phyloP scores from a whole-genome alignment of 768 basidiomycete species.

The Psilocybe cubensis region DNA sequence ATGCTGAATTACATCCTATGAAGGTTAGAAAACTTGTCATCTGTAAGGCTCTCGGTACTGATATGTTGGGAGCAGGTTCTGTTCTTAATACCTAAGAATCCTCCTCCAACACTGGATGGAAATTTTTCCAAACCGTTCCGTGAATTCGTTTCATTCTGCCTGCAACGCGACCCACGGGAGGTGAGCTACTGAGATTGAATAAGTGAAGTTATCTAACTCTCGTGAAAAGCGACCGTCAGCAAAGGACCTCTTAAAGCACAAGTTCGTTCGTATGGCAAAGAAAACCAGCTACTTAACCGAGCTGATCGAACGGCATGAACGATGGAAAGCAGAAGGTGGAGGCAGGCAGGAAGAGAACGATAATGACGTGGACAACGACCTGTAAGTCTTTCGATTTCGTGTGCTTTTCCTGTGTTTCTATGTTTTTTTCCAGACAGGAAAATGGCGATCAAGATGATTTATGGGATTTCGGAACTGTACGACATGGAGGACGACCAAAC shows the following conservation, averaged over 20 bases:
- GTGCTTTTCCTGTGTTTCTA: background rate
- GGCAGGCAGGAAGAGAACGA: slow-evolving; percentile 76
- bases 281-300: slow-evolving; percentile 95
- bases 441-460: slow-evolving; percentile 77
- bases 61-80: slow-evolving; percentile 63
- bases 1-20: slow-evolving; percentile 99
- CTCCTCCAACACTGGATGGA: slow-evolving; percentile 88
- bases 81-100: slow-evolving; percentile 98
- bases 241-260: slow-evolving; percentile 94
- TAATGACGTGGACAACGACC: slow-evolving; percentile 58
- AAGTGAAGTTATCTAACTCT: background rate
- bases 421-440: slow-evolving; percentile 41
- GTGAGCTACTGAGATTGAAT: slow-evolving; percentile 46
- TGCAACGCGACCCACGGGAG: slow-evolving; percentile 93
- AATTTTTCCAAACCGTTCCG: slow-evolving; percentile 92
- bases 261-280: slow-evolving; percentile 93
- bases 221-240: slow-evolving; percentile 81
- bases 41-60: background rate
- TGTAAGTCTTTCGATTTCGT: slow-evolving; percentile 48
- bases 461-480: slow-evolving; percentile 98
- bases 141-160: slow-evolving; percentile 91
- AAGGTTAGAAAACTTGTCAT: slow-evolving; percentile 61
- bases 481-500: slow-evolving; percentile 60
- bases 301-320: slow-evolving; percentile 91
- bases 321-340: slow-evolving; percentile 92